phyloP scores from a whole-genome alignment of 768 basidiomycete genomes.

The Tephrocybe rancida region DNA sequence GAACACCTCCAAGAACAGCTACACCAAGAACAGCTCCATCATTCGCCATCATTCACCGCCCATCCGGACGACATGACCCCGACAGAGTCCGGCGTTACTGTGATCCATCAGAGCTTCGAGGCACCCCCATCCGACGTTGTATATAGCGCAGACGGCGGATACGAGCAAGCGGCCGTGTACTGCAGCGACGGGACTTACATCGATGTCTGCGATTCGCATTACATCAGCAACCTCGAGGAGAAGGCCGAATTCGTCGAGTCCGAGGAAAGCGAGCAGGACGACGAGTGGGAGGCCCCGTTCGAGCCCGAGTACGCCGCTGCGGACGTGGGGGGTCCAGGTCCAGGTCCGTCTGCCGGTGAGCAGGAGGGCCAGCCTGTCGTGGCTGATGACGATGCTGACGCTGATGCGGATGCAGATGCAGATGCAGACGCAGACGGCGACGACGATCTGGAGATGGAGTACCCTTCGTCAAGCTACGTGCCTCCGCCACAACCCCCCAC shows the following conservation, averaged over 20 bases:
- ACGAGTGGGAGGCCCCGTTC: background rate
- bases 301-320: constrained; percentile 6
- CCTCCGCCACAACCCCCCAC: constrained; percentile 19
- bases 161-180: constrained; percentile 8
- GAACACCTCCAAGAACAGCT: background rate
- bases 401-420: constrained; percentile 20
- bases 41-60: constrained; percentile 2
- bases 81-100: background rate
- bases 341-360: background rate
- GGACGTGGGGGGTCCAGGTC: background rate
- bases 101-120: constrained; percentile 4
- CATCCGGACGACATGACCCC: constrained; percentile 12
- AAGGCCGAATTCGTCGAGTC: constrained; percentile 5
- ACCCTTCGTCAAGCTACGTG: constrained; percentile 28
- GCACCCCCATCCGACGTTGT: constrained; percentile 8
- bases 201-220: constrained; percentile 16
- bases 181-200: background rate
- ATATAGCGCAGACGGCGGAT: constrained; percentile 4
- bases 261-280: constrained; percentile 2
- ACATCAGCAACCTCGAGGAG: constrained; percentile 1
- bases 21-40: constrained; percentile 4
- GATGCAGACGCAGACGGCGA: constrained; percentile 27
- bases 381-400: background rate
- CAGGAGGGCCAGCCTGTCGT: background rate
- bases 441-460: constrained; percentile 29